These are phyloP conservation scores for Holtermanniella nyarrowii DNA, from an alignment of 768 basidiomycete genomes.

Conservation along the genomic window DNA sequence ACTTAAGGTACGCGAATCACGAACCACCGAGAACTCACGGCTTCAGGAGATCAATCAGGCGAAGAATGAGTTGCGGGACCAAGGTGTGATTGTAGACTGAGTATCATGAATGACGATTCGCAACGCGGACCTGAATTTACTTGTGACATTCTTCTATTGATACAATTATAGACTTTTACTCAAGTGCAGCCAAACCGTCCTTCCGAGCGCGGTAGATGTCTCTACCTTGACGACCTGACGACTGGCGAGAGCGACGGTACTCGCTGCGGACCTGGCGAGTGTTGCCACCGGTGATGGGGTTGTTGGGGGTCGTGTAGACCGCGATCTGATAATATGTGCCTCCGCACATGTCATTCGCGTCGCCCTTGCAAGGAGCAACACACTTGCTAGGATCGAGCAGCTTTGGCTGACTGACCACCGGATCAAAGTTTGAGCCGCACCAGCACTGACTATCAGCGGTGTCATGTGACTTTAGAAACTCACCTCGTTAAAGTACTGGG, in stretches of 20 bases:
- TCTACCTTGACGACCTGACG: no score
- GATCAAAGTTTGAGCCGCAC: conserved; percentile 60
- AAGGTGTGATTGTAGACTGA: conserved; percentile 56
- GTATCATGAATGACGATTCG: not conserved
- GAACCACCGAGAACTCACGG: not conserved
- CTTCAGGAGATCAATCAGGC: conserved; percentile 54
- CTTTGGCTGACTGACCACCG: conserved; percentile 17
- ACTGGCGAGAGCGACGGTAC: no score
- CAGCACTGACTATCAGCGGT: conserved; percentile 21
- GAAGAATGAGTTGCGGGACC: conserved; percentile 52
- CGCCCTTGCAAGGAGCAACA: not conserved
- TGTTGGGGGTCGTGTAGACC: no score
- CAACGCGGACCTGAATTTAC: not conserved
- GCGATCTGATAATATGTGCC: not conserved
- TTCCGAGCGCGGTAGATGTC: no score
- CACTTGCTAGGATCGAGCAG: not conserved
- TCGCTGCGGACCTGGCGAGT: no score
- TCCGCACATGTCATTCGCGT: not conserved
- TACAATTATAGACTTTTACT: no score
- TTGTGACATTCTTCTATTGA: not conserved
- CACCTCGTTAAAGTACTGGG: not conserved
- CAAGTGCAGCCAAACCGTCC: no score
- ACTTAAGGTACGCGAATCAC: conserved; percentile 47
- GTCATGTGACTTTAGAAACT: not conserved
- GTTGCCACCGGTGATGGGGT: no score